These are phyloP conservation scores for Cyclocybe cylindracea DNA, from an alignment of 768 basidiomycete species.

Conservation along the genomic window DNA sequence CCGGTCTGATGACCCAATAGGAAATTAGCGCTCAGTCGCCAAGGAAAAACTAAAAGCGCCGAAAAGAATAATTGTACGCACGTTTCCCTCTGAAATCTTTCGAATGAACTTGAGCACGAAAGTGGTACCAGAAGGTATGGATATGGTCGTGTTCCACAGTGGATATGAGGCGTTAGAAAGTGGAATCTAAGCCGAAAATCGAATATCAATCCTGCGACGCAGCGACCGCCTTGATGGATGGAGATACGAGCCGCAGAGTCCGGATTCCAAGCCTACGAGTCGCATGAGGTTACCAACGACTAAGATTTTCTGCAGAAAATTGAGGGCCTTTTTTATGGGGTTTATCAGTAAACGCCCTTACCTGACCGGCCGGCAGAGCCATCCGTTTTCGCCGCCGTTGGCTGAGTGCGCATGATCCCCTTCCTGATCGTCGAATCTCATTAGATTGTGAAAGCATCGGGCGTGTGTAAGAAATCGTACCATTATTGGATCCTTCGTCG, in stretches of 20 bases:
- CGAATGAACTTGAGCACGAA: slow-evolving; percentile 67
- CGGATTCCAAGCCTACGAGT: slow-evolving; percentile 53
- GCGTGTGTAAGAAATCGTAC: too few species aligned
- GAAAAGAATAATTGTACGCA: slow-evolving; percentile 1
- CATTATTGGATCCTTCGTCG: slow-evolving; percentile 63
- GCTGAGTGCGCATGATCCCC: too few species aligned
- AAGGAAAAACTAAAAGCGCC: not conserved
- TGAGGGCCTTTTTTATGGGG: not conserved
- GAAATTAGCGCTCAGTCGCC: not conserved
- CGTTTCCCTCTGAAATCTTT: slow-evolving; percentile 34
- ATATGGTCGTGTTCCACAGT: slow-evolving; percentile 52
- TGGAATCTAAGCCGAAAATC: slow-evolving; percentile 33
- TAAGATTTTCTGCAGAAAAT: slow-evolving; percentile 52
- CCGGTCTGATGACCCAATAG: slow-evolving; percentile 34
- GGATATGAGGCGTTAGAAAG: slow-evolving; percentile 55
- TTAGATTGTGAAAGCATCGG: too few species aligned
- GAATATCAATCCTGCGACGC: too few species aligned
- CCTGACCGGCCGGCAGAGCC: slow-evolving; percentile 70
- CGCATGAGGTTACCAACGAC: slow-evolving; percentile 56
- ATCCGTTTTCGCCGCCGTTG: slow-evolving; percentile 53
- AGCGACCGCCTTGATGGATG: too few species aligned
- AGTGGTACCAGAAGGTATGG: slow-evolving; percentile 45
- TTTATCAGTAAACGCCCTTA: slow-evolving; percentile 16
- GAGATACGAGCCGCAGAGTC: slow-evolving; percentile 40
- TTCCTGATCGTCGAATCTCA: too few species aligned